Evolutionary conservation across 2,329 filamentous ascomycete species (phyloP), one percentile per base, ranked within the genome.

Genomic region (Nemania sp.): DNA sequence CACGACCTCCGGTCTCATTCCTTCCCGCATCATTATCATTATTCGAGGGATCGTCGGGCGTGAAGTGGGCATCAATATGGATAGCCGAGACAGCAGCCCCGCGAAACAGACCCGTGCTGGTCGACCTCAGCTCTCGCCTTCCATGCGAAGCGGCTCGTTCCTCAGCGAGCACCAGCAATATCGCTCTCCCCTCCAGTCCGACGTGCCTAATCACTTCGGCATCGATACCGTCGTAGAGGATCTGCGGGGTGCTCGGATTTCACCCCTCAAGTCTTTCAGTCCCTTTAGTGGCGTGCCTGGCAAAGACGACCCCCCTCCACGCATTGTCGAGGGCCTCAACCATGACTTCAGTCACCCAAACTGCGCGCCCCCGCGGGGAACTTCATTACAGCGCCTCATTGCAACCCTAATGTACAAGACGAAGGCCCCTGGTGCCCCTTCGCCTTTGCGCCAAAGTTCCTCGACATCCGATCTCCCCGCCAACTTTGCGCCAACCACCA

Each of bases 191-290:
- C 80, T 81, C 67, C 82, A 83, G 68, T 82, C 85, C 54, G 87
- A 89, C 29, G 82, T 81, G 66, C 67, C 66, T 22, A 49, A 29
- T 22, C 84, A 86, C 76, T 87, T 88, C 70, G 88, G 88, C 69
- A 90, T 90, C 73, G 89, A 91, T 75, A 88, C 87, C 53, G 87
- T 90, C 18, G 85, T 90, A 59, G 88, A 90, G 77, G 86, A 88
- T 67, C 74, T 85, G 35, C 80, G 81, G 68, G 77, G 77, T 32
- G 77, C 79, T 38, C 77, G 76, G 47, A 74, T 83, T 68, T 79
- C 79, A 22, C 76, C 80, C 65, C 78, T 83, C 13, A 83, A 81
- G 73, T 69, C 81, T 15, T 79, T 83, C 63, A 79, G 83, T 57
- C 82, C 82, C 38, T 90, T 88, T 80, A 88, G 85, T 71, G 89